phyloP scores from a whole-genome alignment of 2,329 filamentous ascomycete species.

The Cercospora zeae-maydis region DNA sequence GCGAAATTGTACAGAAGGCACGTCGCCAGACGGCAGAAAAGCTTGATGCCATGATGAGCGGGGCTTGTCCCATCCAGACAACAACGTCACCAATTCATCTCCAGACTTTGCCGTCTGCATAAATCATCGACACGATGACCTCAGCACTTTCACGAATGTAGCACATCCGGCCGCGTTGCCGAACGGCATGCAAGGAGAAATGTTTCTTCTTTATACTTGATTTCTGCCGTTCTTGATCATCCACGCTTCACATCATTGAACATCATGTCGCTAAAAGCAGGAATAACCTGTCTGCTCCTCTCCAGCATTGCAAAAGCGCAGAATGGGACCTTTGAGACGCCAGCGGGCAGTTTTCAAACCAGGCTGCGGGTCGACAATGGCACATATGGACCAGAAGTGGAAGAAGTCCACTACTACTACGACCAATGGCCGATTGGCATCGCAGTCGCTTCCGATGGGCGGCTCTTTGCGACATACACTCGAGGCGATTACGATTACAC shows the following conservation, averaged over 20 bases:
- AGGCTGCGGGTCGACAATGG: conserved; percentile 46
- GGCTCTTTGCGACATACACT: conserved; percentile 47
- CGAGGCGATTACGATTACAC: conserved; percentile 48
- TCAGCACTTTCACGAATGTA: neutral
- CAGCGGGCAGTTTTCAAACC: conserved; percentile 27
- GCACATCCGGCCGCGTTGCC: neutral
- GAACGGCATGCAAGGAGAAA: neutral
- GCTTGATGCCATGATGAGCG: neutral
- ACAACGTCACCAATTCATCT: neutral
- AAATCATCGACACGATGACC: neutral
- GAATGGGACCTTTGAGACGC: conserved; percentile 22
- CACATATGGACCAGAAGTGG: conserved; percentile 47
- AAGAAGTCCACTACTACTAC: conserved; percentile 48
- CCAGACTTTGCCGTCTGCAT: neutral
- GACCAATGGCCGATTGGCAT: conserved; percentile 48
- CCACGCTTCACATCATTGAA: no score
- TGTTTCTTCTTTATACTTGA: neutral
- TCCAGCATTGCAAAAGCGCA: conserved; percentile 22
- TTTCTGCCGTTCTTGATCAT: neutral
- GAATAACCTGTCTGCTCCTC: conserved; percentile 10
- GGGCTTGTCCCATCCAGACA: neutral
- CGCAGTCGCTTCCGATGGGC: conserved; percentile 42
- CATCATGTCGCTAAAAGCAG: neutral
- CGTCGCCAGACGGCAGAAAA: neutral
- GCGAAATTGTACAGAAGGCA: no score